Percentiles rank a stretch among this genome's conserved stretches.
Conservation (phyloP, 2,329 filamentous ascomycete genomes). For the Rosellinia necatrix region DNA sequence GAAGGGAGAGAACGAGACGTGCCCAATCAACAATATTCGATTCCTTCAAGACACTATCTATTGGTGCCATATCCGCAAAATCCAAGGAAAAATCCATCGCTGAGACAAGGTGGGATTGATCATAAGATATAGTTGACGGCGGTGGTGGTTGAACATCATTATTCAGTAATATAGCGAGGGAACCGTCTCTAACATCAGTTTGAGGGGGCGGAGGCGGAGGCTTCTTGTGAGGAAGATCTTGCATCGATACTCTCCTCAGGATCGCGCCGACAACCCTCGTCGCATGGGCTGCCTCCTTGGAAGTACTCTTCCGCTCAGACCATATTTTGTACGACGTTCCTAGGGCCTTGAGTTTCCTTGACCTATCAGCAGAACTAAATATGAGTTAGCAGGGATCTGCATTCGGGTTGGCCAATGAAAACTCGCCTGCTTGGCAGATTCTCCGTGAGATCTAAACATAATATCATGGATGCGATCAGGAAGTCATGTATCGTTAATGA, state of each 20-base stretch:
- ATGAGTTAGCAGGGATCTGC: slow-evolving; percentile 23
- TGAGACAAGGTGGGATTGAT: slow-evolving; percentile 32
- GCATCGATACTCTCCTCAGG: slow-evolving; percentile 44
- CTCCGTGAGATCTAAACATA: slow-evolving; percentile 57
- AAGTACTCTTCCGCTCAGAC: slow-evolving; percentile 45
- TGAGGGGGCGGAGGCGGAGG: slow-evolving; percentile 36
- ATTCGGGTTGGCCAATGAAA: neutral
- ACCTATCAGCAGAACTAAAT: slow-evolving; percentile 39
- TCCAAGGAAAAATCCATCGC: slow-evolving; percentile 38
- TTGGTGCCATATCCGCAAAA: slow-evolving; percentile 42
- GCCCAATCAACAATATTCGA: slow-evolving; percentile 48
- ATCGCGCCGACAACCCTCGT: slow-evolving; percentile 50
- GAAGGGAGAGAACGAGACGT: slow-evolving; percentile 24
- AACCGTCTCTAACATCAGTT: slow-evolving; percentile 38
- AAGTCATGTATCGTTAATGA: slow-evolving; percentile 61
- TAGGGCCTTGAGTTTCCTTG: slow-evolving; percentile 44
- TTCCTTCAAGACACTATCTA: slow-evolving; percentile 45
- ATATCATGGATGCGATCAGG: slow-evolving; percentile 62
- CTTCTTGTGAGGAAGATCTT: slow-evolving; percentile 30
- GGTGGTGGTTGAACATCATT: slow-evolving; percentile 37
- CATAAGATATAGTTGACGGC: slow-evolving; percentile 27
- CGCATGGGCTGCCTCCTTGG: slow-evolving; percentile 50
- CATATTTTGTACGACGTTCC: slow-evolving; percentile 50
- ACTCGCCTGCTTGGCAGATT: slow-evolving; percentile 45
- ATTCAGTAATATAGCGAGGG: slow-evolving; percentile 41